Conservation (phyloP, 257 asterid genomes). For the Fraxinus cuspidata region DNA sequence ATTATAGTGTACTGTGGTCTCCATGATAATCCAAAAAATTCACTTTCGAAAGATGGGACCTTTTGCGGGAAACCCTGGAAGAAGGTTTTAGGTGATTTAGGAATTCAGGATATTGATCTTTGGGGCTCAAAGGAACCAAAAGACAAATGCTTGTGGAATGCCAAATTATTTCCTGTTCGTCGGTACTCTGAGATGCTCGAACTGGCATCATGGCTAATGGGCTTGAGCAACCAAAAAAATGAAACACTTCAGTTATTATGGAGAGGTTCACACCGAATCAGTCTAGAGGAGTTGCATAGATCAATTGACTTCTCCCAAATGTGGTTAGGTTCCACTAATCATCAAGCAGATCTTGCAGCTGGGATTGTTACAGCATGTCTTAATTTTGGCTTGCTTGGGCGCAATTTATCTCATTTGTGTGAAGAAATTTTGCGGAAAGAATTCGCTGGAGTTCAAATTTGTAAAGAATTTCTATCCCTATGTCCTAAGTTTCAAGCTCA, state of each 20-base stretch:
- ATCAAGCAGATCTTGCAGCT: constrained; percentile 86
- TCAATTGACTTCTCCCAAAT: constrained; percentile 75
- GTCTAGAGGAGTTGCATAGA: constrained; percentile 89
- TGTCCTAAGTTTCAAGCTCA: constrained; percentile 63
- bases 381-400: constrained; percentile 84
- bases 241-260: constrained; percentile 47
- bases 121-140: constrained; percentile 63
- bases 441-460: constrained; percentile 55
- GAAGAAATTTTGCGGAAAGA: constrained; percentile 76
- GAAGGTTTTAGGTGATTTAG: constrained; percentile 71
- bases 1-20: constrained; percentile 91
- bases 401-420: constrained; percentile 81
- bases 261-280: constrained; percentile 71
- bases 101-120: constrained; percentile 67
- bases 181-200: constrained; percentile 75
- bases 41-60: constrained; percentile 67
- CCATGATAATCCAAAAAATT: constrained; percentile 76
- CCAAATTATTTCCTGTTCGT: constrained; percentile 77
- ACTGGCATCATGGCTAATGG: constrained; percentile 89
- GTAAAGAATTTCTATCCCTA: constrained; percentile 58
- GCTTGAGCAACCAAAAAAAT: constrained; percentile 52
- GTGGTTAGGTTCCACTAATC: constrained; percentile 78
- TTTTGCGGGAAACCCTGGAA: constrained; percentile 98
- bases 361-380: constrained; percentile 81
- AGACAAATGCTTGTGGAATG: constrained; percentile 90